phyloP scores from a whole-genome alignment of 345 rosid genomes.

The Hibiscus syriacus region DNA sequence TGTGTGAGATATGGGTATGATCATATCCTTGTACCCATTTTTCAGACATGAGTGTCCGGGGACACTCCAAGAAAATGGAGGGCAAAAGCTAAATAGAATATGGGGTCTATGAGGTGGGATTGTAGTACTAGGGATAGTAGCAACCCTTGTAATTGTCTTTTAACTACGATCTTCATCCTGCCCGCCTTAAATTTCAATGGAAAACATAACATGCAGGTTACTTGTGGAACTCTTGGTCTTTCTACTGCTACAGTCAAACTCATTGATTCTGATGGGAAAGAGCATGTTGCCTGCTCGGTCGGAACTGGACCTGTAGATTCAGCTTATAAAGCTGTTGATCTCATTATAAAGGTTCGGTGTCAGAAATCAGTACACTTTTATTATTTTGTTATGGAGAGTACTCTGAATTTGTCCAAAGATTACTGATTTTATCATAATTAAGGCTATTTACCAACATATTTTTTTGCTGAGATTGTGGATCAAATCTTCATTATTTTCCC shows the following conservation, averaged over 20 bases:
- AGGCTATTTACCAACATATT: neutral
- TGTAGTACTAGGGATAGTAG: too few relatives aligned
- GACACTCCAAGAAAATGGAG: too few relatives aligned
- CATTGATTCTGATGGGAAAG: slow-evolving; percentile 49
- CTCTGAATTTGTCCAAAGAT: neutral
- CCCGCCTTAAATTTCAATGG: neutral
- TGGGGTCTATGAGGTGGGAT: too few relatives aligned
- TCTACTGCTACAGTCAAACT: slow-evolving; percentile 94
- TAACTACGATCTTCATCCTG: neutral
- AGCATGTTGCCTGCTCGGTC: slow-evolving; percentile 69
- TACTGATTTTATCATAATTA: neutral
- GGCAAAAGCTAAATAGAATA: too few relatives aligned
- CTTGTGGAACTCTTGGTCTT: slow-evolving; percentile 90
- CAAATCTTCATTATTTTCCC: neutral
- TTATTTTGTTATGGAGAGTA: neutral
- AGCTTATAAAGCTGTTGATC: slow-evolving; percentile 92
- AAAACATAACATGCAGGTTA: slow-evolving; percentile 40
- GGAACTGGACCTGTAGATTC: slow-evolving; percentile 98
- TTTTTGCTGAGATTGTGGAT: neutral
- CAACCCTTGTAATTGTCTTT: neutral
- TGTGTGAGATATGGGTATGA: too few relatives aligned
- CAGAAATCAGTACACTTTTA: neutral
- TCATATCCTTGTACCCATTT: too few relatives aligned
- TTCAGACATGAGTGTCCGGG: too few relatives aligned
- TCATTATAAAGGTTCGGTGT: slow-evolving; percentile 60